phyloP scores from a whole-genome alignment of 2,329 filamentous ascomycete species.

The Sodiomyces alkalinus region DNA sequence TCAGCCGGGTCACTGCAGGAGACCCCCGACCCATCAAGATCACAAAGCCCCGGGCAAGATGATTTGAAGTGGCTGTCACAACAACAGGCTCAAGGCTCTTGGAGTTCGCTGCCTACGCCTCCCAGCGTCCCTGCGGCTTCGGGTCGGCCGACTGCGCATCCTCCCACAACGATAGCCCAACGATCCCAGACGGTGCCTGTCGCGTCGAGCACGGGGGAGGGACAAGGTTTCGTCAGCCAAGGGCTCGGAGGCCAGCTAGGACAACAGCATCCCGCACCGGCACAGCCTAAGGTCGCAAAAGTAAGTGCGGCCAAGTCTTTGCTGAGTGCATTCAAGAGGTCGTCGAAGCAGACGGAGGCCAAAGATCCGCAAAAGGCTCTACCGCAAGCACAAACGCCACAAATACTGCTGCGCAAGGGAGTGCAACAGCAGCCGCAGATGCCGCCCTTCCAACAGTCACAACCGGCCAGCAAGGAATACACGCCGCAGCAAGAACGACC shows the following conservation, averaged over 20 bases:
- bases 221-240: background rate
- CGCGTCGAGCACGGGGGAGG: background rate
- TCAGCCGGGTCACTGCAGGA: background rate
- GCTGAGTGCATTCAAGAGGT: constrained; percentile 12
- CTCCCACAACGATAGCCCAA: too few species aligned
- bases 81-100: too few species aligned
- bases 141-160: too few species aligned
- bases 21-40: background rate
- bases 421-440: constrained; percentile 1
- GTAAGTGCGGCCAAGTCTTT: constrained; percentile 11
- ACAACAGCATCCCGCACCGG: constrained; percentile 1
- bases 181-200: background rate
- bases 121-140: too few species aligned
- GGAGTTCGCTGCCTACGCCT: too few species aligned
- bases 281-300: constrained; percentile 8
- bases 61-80: too few species aligned
- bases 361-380: background rate
- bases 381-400: too few species aligned
- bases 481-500: too few species aligned
- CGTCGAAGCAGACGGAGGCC: constrained; percentile 11
- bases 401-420: too few species aligned
- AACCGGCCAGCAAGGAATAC: too few species aligned
- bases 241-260: constrained; percentile 1
- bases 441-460: too few species aligned
- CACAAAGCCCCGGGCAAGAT: too few species aligned